Conservation (phyloP, 371 early-diverging fungal species). For the Coemansia sp. region DNA sequence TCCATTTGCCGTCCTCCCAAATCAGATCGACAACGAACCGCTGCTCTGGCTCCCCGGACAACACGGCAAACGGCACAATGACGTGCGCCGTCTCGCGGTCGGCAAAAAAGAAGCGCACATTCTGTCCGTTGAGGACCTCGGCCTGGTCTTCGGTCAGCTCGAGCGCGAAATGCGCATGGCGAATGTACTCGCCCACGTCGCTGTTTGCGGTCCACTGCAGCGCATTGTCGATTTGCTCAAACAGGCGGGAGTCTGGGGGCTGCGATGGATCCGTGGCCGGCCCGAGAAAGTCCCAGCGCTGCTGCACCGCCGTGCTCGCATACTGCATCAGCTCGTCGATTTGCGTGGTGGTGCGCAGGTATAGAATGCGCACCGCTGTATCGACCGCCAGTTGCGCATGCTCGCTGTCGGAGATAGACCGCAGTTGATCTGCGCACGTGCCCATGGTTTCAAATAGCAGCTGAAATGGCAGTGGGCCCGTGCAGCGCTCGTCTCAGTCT, state of each 20-base stretch:
- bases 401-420: background rate
- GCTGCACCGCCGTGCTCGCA: conserved; percentile 20
- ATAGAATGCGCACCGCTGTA: conserved; percentile 11
- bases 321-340: conserved; percentile 35
- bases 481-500: background rate
- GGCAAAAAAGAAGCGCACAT: conserved; percentile 11
- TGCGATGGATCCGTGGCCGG: conserved; percentile 5
- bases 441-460: conserved; percentile 3
- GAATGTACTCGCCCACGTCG: conserved; percentile 25
- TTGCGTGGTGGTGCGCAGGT: conserved; percentile 34
- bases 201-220: conserved; percentile 24
- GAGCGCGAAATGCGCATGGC: conserved; percentile 29
- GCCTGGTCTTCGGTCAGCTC: conserved; percentile 42
- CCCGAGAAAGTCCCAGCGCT: conserved; percentile 47
- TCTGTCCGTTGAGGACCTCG: conserved; percentile 11
- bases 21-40: conserved; percentile 20
- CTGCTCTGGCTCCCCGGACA: background rate
- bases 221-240: conserved; percentile 28
- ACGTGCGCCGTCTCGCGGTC: conserved; percentile 17
- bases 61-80: conserved; percentile 21
- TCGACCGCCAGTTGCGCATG: conserved; percentile 6
- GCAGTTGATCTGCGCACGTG: conserved; percentile 3
- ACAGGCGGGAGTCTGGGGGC: background rate
- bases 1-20: conserved; percentile 21
- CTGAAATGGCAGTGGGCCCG: background rate